Percentiles rank a stretch among this genome's conserved stretches.
Evolutionary conservation across 352 stramenopile genomes (phyloP).

Genomic region (Blastocystis sp.): DNA sequence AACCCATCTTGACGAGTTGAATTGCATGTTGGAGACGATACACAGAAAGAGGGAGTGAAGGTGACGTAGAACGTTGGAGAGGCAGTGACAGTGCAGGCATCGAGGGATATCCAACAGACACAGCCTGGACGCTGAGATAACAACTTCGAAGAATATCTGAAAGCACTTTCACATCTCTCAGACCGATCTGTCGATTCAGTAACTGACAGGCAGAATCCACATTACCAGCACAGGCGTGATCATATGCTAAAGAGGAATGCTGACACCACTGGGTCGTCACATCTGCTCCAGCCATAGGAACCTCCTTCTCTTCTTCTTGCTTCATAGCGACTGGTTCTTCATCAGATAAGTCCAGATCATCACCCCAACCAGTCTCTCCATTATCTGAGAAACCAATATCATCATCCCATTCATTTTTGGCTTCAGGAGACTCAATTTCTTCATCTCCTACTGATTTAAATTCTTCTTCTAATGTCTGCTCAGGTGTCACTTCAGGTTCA

Average conservation of each 20-base stretch:
- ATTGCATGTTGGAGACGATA: conserved; percentile 85
- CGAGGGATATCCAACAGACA: conserved; percentile 80
- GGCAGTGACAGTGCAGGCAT: conserved; percentile 77
- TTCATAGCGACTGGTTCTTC: conserved; percentile 57
- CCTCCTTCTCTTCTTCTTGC: conserved; percentile 70
- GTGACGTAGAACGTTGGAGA: conserved; percentile 82
- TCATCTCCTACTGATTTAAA: conserved; percentile 60
- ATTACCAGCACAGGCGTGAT: conserved; percentile 92
- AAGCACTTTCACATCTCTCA: conserved; percentile 92
- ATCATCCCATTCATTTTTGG: conserved; percentile 72
- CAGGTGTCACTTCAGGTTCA: neutral
- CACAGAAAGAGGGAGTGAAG: conserved; percentile 82
- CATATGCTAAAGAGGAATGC: conserved; percentile 91
- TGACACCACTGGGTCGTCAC: conserved; percentile 85
- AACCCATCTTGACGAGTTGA: conserved; percentile 85
- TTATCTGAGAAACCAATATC: conserved; percentile 81
- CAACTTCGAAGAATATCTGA: conserved; percentile 83
- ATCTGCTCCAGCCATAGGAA: conserved; percentile 83
- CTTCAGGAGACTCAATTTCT: neutral
- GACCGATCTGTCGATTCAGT: conserved; percentile 95
- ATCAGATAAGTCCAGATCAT: conserved; percentile 79
- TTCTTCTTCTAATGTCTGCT: conserved; percentile 66
- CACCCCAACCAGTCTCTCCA: conserved; percentile 71
- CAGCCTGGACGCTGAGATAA: conserved; percentile 79
- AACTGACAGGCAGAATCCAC: conserved; percentile 94